These are phyloP conservation scores for Xylariaceae sp. DNA, from an alignment of 2,329 filamentous ascomycete genomes.

Conservation along the genomic window DNA sequence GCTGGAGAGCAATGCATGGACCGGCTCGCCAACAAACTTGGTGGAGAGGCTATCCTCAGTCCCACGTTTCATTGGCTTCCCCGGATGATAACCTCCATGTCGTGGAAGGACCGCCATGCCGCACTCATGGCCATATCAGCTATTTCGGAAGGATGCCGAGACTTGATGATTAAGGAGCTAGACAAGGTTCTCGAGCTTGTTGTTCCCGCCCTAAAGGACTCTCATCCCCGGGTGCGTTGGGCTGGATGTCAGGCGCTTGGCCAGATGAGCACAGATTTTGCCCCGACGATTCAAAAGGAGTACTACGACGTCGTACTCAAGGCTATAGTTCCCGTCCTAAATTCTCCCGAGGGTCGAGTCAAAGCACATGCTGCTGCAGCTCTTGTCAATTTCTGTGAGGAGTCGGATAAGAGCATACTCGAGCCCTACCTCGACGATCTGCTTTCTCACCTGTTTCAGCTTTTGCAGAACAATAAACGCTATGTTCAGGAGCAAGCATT, in stretches of 20 bases:
- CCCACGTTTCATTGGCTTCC: conserved; percentile 97
- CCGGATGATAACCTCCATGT: conserved; percentile 91
- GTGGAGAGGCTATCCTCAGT: conserved; percentile 83
- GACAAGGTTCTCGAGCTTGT: conserved; percentile 92
- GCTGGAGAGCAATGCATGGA: conserved; percentile 99
- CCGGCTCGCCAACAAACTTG: conserved; percentile 91
- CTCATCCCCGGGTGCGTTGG: conserved; percentile 91
- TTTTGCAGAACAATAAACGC: conserved; percentile 85
- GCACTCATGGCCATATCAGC: conserved; percentile 98
- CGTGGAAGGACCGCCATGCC: conserved; percentile 93
- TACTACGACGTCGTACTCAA: conserved; percentile 84
- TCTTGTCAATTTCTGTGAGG: conserved; percentile 97
- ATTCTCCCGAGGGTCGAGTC: conserved; percentile 85
- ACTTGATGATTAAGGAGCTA: conserved; percentile 91
- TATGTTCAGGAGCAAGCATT: conserved; percentile 97
- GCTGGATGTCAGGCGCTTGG: conserved; percentile 97
- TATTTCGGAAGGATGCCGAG: conserved; percentile 93
- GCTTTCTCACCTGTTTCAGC: conserved; percentile 74
- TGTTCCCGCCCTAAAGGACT: conserved; percentile 82
- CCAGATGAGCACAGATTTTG: conserved; percentile 99
- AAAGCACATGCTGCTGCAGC: conserved; percentile 97
- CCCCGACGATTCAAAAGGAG: conserved; percentile 94
- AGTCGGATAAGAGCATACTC: conserved; percentile 85
- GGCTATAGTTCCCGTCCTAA: conserved; percentile 86
- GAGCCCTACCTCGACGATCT: conserved; percentile 91